Evolutionary conservation across 306 rosid genomes (phyloP), one percentile per base, ranked within the genome.

Genomic region (Begonia fuchsioides): DNA sequence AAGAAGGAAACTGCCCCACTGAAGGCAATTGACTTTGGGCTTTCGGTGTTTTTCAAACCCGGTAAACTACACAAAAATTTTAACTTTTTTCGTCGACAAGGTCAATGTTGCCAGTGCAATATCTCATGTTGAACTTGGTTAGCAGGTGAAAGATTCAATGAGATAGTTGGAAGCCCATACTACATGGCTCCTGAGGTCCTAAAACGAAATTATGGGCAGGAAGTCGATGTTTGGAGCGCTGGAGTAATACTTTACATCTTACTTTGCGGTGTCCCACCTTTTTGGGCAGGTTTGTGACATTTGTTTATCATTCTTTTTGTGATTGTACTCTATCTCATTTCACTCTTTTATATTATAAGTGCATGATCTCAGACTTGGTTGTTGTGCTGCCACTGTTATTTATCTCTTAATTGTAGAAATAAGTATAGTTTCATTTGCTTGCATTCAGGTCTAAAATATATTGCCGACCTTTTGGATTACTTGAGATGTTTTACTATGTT

Each of bases 131-230:
- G 12, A n/a, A 10, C 50, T 9, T 47, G 6, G 51, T 59, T 38
- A 26, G 17, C 54, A 76, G 83, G 79, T 20, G 76, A 76, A 57
- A 60, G 41, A 57, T 73, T 68, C 45, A 75, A 59, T 16, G 65
- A 81, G 69, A 74, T 86, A 15, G 93, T 86, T 12, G 95, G 93
- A 47, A 86, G 95, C 68, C 78, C 95, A 2, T 86, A 78, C 55
- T 81, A 85, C 74, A 82, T 85, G 77, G 95, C 95, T 38, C 95
- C 93, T 0, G 95, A 86, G 66, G 95, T 86, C 53, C 53, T 86
- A 67, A 74, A 72, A 67, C 80, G 93, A 46, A 77, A 65, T 51
- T 86, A 86, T 65, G 95, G 95, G 8, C 93, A 80, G 11, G 93
- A 86, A 61, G 79, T 81, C 40, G 95, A 86, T 55, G 77, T 86